Evolutionary conservation across 2,329 filamentous ascomycete genomes (phyloP).

Genomic region (Colletotrichum tanaceti): DNA sequence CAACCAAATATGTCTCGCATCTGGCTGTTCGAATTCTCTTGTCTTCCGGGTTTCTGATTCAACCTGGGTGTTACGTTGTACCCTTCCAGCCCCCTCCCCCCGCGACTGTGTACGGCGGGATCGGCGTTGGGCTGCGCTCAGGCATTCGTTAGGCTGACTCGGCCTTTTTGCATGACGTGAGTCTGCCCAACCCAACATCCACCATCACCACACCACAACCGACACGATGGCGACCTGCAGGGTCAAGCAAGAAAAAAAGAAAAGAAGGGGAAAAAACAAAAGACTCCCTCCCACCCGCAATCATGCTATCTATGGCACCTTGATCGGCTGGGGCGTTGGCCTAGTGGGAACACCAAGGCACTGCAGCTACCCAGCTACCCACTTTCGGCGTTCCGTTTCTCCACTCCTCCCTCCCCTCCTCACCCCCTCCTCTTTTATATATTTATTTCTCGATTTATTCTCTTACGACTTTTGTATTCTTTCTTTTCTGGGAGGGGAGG

Average conservation of each 20-base stretch:
- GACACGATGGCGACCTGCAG: neutral
- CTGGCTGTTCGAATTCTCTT: slow-evolving; percentile 1
- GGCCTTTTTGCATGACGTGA: slow-evolving; percentile 25
- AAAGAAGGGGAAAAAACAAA: neutral
- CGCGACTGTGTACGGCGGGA: slow-evolving; percentile 19
- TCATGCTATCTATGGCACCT: slow-evolving; percentile 36
- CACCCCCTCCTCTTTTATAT: neutral
- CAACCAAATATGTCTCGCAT: slow-evolving; percentile 20
- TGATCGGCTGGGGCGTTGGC: slow-evolving; percentile 1
- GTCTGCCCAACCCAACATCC: slow-evolving; percentile 36
- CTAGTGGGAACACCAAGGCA: slow-evolving; percentile 23
- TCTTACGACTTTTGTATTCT: slow-evolving; percentile 2
- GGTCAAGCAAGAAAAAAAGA: slow-evolving; percentile 21
- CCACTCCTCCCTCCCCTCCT: neutral
- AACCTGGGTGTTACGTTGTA: slow-evolving; percentile 16
- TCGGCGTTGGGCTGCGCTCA: slow-evolving; percentile 28
- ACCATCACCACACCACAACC: slow-evolving; percentile 22
- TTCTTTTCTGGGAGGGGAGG: no score
- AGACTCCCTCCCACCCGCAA: neutral
- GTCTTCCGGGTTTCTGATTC: neutral
- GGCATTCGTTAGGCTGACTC: slow-evolving; percentile 34
- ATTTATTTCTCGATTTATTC: neutral
- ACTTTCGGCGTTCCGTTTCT: slow-evolving; percentile 5
- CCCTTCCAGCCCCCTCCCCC: neutral
- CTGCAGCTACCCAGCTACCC: neutral